Conservation (phyloP, 2,329 filamentous ascomycete species). For the Aspergillus transmontanensis region DNA sequence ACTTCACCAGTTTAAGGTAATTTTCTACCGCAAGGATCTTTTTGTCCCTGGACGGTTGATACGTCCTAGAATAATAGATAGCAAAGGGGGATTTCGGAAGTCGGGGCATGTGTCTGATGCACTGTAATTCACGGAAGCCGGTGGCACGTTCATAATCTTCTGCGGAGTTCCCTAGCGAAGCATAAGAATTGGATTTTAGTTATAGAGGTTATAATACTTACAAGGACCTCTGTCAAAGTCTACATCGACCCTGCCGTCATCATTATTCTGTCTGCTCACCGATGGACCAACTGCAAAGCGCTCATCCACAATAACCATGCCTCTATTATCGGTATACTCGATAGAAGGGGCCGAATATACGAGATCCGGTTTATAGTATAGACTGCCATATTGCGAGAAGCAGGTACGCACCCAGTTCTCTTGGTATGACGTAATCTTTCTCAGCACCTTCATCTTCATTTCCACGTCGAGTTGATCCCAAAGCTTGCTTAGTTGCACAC, state of each 20-base stretch:
- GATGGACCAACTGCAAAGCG: conserved; percentile 41
- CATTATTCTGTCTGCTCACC: conserved; percentile 31
- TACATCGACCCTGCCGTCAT: conserved; percentile 29
- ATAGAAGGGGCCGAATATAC: not conserved
- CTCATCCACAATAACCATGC: not conserved
- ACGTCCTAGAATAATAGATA: conserved; percentile 8
- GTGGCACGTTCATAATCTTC: conserved; percentile 36
- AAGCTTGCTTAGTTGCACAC: conserved; percentile 29
- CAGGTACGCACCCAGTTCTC: conserved; percentile 16
- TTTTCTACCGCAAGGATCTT: conserved; percentile 7
- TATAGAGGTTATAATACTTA: not conserved
- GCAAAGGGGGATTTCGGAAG: conserved; percentile 4
- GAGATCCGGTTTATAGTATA: conserved; percentile 34
- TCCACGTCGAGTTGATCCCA: conserved; percentile 30
- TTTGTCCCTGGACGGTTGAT: conserved; percentile 6
- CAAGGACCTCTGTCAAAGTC: conserved; percentile 16
- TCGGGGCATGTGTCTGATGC: conserved; percentile 13
- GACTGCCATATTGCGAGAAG: conserved; percentile 27
- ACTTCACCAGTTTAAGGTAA: conserved; percentile 17
- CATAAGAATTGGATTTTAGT: conserved; percentile 9
- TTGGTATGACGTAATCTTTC: conserved; percentile 24
- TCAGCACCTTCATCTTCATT: conserved; percentile 29
- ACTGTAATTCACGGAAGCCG: conserved; percentile 33
- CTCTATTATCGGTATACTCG: not conserved
- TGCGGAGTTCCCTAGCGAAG: conserved; percentile 29